phyloP scores from a whole-genome alignment of 371 early-diverging fungal genomes.

The Mortierella sp. region DNA sequence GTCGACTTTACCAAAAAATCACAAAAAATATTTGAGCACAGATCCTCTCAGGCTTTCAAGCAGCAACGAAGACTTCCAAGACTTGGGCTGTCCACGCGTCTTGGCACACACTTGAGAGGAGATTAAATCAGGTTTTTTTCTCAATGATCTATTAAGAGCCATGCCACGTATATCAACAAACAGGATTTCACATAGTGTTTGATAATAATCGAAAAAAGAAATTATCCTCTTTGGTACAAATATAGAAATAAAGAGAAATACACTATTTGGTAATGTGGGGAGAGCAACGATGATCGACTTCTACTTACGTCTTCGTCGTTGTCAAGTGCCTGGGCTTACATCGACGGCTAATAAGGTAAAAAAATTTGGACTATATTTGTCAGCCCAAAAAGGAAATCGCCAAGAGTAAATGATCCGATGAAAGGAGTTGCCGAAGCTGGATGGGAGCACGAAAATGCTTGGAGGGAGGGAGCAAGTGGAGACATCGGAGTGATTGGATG shows the following conservation, averaged over 20 bases:
- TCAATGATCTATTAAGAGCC: background rate
- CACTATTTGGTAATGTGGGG: background rate
- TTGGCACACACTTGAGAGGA: conserved; percentile 1
- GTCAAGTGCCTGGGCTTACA: background rate
- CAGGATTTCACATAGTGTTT: background rate
- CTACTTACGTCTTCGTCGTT: background rate
- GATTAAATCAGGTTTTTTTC: background rate
- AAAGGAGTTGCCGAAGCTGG: background rate
- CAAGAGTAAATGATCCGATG: background rate
- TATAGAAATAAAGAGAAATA: background rate
- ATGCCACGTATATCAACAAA: background rate
- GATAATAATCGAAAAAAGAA: background rate
- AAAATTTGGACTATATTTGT: background rate
- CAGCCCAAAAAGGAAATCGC: background rate
- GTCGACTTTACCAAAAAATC: background rate
- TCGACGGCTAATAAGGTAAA: conserved; percentile 1
- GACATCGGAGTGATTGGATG: conserved; percentile 3
- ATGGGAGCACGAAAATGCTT: background rate
- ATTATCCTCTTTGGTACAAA: background rate
- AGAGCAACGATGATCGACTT: background rate
- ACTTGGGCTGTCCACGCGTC: conserved; percentile 1
- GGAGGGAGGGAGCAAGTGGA: background rate
- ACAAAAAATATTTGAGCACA: background rate
- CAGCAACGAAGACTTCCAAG: background rate
- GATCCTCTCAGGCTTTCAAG: background rate